Evolutionary conservation across 176 grass and related monocot species (phyloP).

Genomic region (Metroxylon sagu): DNA sequence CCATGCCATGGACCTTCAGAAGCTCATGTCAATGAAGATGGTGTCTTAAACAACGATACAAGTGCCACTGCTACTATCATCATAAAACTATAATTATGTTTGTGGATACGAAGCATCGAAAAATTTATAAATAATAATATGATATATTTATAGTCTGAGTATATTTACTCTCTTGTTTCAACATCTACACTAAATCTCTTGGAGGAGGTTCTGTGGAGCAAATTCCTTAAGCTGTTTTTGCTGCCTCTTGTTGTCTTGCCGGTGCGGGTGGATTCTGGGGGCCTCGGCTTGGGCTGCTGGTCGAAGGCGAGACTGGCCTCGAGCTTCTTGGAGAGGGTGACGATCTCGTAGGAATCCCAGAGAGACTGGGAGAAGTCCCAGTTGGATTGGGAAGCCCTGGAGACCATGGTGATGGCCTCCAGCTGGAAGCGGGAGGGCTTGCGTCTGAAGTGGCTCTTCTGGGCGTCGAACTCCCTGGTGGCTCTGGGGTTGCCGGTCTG

Average conservation of each 20-base stretch:
- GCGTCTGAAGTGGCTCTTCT: not conserved
- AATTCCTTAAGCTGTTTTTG: conserved; percentile 44
- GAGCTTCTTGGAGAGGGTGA: conserved; percentile 49
- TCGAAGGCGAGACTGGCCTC: conserved; percentile 49
- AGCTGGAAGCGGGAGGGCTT: conserved; percentile 69
- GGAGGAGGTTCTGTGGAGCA: conserved; percentile 35
- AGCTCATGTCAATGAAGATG: conserved; percentile 55
- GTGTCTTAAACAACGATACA: conserved; percentile 20
- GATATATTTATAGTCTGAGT: too few relatives aligned
- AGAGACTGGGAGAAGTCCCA: conserved; percentile 72
- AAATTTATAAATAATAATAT: too few relatives aligned
- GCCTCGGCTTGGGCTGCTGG: not conserved
- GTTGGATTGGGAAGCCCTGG: not conserved
- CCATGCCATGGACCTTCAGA: conserved; percentile 46
- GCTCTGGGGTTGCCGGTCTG: conserved; percentile 43
- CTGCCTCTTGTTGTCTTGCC: conserved; percentile 39
- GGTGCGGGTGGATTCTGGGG: not conserved
- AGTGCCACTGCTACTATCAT: too few relatives aligned
- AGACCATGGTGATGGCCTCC: conserved; percentile 31
- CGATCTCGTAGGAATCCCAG: conserved; percentile 85
- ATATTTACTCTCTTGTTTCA: too few relatives aligned
- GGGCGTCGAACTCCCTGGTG: conserved; percentile 7
- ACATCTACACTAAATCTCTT: not conserved
- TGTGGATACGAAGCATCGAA: too few relatives aligned
- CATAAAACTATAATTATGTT: too few relatives aligned